A percentile compares a stretch with the other conserved stretches of the same genome.
Evolutionary conservation across 2,329 filamentous ascomycete species (phyloP).

Genomic region (Cladosporium sp.): DNA sequence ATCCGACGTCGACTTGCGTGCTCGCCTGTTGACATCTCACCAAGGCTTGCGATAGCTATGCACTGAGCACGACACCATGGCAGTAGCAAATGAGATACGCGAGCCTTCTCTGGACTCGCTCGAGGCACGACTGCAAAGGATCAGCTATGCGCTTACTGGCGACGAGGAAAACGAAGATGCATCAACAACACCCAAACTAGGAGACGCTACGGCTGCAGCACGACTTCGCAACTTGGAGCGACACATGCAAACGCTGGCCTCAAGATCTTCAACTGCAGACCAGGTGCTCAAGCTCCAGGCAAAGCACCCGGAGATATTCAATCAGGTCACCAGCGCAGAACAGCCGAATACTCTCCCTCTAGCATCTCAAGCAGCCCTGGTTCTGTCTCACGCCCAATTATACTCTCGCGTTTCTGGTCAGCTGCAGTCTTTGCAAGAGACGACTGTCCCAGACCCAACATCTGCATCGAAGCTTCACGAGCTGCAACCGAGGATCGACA

Average conservation of each 20-base stretch:
- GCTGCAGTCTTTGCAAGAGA: constrained; percentile 42
- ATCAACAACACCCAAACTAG: not conserved
- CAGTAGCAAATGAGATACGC: constrained; percentile 1
- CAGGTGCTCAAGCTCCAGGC: constrained; percentile 38
- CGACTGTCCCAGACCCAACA: constrained; percentile 39
- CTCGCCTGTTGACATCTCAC: not conserved
- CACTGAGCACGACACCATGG: not conserved
- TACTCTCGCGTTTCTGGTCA: constrained; percentile 41
- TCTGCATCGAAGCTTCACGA: constrained; percentile 52
- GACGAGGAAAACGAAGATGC: constrained; percentile 16
- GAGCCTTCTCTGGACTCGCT: constrained; percentile 40
- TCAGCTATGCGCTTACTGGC: constrained; percentile 42
- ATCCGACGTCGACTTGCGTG: not conserved
- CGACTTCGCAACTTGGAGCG: constrained; percentile 23
- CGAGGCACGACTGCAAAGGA: constrained; percentile 41
- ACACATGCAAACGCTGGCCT: constrained; percentile 34
- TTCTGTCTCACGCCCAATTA: constrained; percentile 41
- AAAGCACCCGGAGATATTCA: constrained; percentile 39
- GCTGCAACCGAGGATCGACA: constrained; percentile 59
- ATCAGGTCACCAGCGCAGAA: constrained; percentile 20
- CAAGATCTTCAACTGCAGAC: constrained; percentile 36
- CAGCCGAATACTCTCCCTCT: constrained; percentile 21
- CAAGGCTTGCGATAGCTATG: not conserved
- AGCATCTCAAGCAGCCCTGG: constrained; percentile 30
- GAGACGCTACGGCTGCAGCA: not conserved